Evolutionary conservation across 768 basidiomycete genomes (phyloP).

Genomic region (Lentinula edodes): DNA sequence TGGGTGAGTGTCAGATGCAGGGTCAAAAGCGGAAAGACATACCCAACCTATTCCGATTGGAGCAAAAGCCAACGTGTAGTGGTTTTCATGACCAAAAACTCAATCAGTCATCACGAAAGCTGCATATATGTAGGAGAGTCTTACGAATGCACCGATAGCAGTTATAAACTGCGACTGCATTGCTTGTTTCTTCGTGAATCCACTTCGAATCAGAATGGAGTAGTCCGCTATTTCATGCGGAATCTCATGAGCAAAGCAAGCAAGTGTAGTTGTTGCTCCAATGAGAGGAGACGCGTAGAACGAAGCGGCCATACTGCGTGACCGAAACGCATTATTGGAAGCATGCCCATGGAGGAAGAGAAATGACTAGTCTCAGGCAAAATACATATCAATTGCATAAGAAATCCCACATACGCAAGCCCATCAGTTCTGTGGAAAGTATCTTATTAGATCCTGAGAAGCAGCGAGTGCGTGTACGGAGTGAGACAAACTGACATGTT

Average conservation of each 20-base stretch:
- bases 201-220: conserved; percentile 85
- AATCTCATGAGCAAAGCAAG: conserved; percentile 93
- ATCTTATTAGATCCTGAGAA: conserved; percentile 9
- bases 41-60: conserved; percentile 25
- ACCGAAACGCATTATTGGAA: background rate
- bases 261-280: conserved; percentile 91
- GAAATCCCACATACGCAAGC: conserved; percentile 58
- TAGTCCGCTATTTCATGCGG: conserved; percentile 98
- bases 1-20: background rate
- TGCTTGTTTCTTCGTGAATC: conserved; percentile 86
- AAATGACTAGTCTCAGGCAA: background rate
- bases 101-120: conserved; percentile 10
- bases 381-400: background rate
- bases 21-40: conserved; percentile 6
- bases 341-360: background rate
- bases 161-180: conserved; percentile 94
- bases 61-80: background rate
- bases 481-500: conserved; percentile 61
- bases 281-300: conserved; percentile 94
- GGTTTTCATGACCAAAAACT: background rate
- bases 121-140: conserved; percentile 21
- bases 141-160: conserved; percentile 86
- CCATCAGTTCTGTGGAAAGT: conserved; percentile 71
- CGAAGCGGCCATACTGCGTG: conserved; percentile 82
- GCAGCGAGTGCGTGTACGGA: conserved; percentile 9